Conservation (phyloP, 257 asterid species). For the Ilex asprella region DNA sequence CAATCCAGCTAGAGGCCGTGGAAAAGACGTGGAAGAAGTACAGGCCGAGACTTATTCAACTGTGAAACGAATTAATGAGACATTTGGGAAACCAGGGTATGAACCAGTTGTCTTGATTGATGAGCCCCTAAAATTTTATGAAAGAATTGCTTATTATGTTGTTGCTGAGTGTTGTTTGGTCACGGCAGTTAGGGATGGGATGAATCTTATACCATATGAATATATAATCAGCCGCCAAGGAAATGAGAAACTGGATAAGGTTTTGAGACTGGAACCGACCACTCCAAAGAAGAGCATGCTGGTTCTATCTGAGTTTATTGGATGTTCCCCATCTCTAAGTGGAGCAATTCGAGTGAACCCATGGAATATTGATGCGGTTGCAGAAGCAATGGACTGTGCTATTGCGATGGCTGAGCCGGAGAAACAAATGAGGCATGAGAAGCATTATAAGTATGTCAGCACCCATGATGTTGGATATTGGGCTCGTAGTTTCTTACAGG, state of each 20-base stretch:
- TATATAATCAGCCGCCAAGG: constrained; percentile 77
- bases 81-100: constrained; percentile 67
- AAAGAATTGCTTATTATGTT: constrained; percentile 71
- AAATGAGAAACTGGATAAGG: constrained; percentile 48
- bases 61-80: constrained; percentile 66
- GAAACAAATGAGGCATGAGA: constrained; percentile 77
- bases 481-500: constrained; percentile 87
- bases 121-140: constrained; percentile 60
- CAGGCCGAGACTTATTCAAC: constrained; percentile 65
- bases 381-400: constrained; percentile 82
- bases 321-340: constrained; percentile 84
- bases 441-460: constrained; percentile 79
- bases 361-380: constrained; percentile 75
- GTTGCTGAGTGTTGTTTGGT: constrained; percentile 85
- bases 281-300: constrained; percentile 67
- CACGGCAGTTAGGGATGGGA: constrained; percentile 89
- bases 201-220: constrained; percentile 89
- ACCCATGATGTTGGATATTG: constrained; percentile 86
- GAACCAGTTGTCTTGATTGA: constrained; percentile 70
- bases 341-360: constrained; percentile 89
- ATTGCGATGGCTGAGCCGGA: constrained; percentile 75
- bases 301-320: constrained; percentile 82
- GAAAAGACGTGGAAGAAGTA: constrained; percentile 82
- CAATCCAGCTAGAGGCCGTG: constrained; percentile 80
- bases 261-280: constrained; percentile 38